phyloP scores from a whole-genome alignment of 129 eudicot genomes.

The Glebionis coronaria region DNA sequence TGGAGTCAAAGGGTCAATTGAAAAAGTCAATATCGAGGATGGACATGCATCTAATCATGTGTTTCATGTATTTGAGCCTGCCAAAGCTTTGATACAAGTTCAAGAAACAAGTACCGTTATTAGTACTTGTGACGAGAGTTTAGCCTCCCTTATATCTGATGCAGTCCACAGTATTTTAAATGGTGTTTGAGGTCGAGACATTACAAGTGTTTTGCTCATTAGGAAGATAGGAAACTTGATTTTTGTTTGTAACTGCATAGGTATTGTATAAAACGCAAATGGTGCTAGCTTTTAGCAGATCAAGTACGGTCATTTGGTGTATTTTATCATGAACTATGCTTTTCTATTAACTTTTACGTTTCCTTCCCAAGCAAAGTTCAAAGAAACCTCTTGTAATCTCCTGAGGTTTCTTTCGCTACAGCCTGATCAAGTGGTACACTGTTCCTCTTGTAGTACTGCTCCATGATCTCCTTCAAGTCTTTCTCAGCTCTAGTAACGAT shows the following conservation, averaged over 20 bases:
- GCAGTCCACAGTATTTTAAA: conserved; percentile 39
- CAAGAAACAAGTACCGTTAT: conserved; percentile 40
- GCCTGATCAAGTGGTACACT: conserved; percentile 65
- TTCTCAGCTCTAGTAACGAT: conserved; percentile 73
- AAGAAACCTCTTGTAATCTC: conserved; percentile 76
- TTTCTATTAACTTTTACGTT: neutral
- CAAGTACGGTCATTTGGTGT: too few species aligned
- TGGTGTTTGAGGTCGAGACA: conserved; percentile 2
- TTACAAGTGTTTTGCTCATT: too few species aligned
- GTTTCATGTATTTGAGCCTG: conserved; percentile 48
- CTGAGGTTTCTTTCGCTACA: conserved; percentile 64
- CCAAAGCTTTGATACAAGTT: conserved; percentile 46
- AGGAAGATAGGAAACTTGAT: too few species aligned
- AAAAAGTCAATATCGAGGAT: conserved; percentile 29
- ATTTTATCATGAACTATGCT: too few species aligned
- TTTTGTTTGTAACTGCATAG: too few species aligned
- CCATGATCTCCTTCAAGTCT: conserved; percentile 67
- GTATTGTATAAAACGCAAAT: too few species aligned
- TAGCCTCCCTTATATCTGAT: conserved; percentile 40
- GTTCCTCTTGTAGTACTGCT: conserved; percentile 65
- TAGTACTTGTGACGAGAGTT: conserved; percentile 46
- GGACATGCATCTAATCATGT: conserved; percentile 30
- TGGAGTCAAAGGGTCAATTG: conserved; percentile 47
- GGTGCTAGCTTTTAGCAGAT: too few species aligned
- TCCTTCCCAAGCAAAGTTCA: conserved; percentile 65